Conservation (phyloP, 1,284 basidiomycete genomes). For the Cutaneotrichosporon dermatis region DNA sequence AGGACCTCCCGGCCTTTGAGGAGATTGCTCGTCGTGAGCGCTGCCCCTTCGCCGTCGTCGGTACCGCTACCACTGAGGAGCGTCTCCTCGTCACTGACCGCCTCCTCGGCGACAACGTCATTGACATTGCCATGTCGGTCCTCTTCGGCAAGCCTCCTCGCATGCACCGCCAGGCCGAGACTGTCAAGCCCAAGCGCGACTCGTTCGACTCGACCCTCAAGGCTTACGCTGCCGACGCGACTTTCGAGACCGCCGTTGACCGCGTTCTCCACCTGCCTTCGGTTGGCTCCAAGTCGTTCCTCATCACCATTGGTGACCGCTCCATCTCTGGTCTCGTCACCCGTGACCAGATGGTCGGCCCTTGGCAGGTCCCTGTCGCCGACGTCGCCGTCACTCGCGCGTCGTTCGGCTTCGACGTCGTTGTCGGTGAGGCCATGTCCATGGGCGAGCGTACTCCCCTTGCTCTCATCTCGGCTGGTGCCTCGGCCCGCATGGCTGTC, state of each 20-base stretch:
- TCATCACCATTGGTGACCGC: constrained; percentile 97
- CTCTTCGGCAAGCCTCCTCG: constrained; percentile 95
- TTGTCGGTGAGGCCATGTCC: constrained; percentile 91
- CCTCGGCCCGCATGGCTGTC: constrained; percentile 93
- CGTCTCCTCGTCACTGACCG: constrained; percentile 86
- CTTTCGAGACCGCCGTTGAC: constrained; percentile 60
- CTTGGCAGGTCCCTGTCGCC: constrained; percentile 96
- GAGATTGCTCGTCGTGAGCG: constrained; percentile 79
- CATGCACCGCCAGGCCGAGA: constrained; percentile 73
- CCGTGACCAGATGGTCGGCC: constrained; percentile 98
- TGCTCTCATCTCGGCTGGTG: constrained; percentile 78
- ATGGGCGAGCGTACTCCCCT: constrained; percentile 95
- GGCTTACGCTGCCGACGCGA: constrained; percentile 57
- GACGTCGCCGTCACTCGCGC: constrained; percentile 94
- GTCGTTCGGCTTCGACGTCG: constrained; percentile 84
- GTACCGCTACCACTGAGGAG: constrained; percentile 74
- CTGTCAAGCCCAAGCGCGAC: constrained; percentile 54
- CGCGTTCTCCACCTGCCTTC: constrained; percentile 86
- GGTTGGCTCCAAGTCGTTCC: constrained; percentile 92
- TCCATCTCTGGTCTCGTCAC: constrained; percentile 90
- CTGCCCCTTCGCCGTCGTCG: constrained; percentile 83
- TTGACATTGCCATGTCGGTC: constrained; percentile 88
- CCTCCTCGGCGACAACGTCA: constrained; percentile 71
- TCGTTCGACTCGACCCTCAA: constrained; percentile 70
- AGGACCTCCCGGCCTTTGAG: constrained; percentile 60